Base-by-base conservation (phyloP, 768 basidiomycete genomes). In the Lactifluus echinatus region DNA sequence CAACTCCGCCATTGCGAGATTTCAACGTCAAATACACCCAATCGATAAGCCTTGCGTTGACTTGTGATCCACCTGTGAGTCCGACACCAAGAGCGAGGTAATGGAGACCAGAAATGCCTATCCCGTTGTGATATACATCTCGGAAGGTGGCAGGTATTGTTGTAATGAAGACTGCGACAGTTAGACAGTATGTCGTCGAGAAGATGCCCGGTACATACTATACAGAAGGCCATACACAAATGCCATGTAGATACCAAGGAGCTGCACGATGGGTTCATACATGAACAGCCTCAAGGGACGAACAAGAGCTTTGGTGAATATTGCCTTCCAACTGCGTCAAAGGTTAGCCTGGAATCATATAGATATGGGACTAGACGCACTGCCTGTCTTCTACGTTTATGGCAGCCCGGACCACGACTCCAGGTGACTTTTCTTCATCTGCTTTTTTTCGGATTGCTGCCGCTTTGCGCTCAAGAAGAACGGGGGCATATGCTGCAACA, bases 1-100 rank as follows among this genome's bases (percentile, higher is more conserved):
- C 82, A 14, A 73, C 65, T 24, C 78, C 79, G 23, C 74, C 75
- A 50, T 84, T 82, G 43, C 74, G 79, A 11, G 70, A 69, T 60
- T 78, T 82, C 45, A 80, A 69, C 57, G 75, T 67, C 1, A 73
- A 65, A 53, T 85, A 85, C 2, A 85, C 64, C 45, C 64, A 68
- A 66, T 91, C 88, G 69, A 87, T 69, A 2, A 72, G 60, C 8
- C 75, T 72, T 0, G 84, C 84, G 54, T 83, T 85, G 11, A 76
- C 11, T 65, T 72, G 75, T 2, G 83, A 79, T 0, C 78, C 76
- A 2, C 69, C 56, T 1, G 72, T 64, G n/a, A 86, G 68, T 2
- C 88, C 86, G 2, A 83, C 15, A 0, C 85, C 88, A 5, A 90
- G 75, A 0, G 87, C 78, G 55, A 90, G 72, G 62, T 89, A 93